These are phyloP conservation scores for Cladosporium cucumerinum DNA, from an alignment of 2,329 filamentous ascomycete genomes.

Conservation along the genomic window DNA sequence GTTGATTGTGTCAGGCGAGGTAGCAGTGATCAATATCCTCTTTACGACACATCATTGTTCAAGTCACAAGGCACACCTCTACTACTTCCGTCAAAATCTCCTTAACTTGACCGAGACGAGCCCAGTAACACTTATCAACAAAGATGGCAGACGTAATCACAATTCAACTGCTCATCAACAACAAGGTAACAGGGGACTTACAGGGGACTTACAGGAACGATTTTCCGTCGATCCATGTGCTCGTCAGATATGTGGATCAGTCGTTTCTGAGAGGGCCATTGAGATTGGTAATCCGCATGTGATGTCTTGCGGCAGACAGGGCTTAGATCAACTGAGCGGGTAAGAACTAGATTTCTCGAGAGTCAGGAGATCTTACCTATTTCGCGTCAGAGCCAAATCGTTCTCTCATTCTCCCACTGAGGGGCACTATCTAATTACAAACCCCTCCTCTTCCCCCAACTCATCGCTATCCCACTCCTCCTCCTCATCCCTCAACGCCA, in stretches of 20 bases:
- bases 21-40: no score
- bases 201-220: no score
- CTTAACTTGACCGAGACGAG: no score
- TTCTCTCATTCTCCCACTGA: neutral
- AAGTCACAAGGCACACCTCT: no score
- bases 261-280: neutral
- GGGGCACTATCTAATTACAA: neutral
- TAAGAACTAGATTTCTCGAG: neutral
- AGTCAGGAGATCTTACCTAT: neutral
- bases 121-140: no score
- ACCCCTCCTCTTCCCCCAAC: constrained; percentile 41
- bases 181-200: no score
- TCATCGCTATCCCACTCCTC: constrained; percentile 61
- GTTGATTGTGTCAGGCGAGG: no score
- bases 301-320: neutral
- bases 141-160: no score
- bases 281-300: neutral
- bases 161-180: no score
- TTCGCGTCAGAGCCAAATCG: neutral
- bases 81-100: no score
- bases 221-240: no score
- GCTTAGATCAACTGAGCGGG: neutral
- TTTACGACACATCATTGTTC: no score
- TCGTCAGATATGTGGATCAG: neutral
- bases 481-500: constrained; percentile 53